Evolutionary conservation across 805 yeast genomes (phyloP), one percentile per base, ranked within the genome.

Genomic region (Phaffomyces antillensis): DNA sequence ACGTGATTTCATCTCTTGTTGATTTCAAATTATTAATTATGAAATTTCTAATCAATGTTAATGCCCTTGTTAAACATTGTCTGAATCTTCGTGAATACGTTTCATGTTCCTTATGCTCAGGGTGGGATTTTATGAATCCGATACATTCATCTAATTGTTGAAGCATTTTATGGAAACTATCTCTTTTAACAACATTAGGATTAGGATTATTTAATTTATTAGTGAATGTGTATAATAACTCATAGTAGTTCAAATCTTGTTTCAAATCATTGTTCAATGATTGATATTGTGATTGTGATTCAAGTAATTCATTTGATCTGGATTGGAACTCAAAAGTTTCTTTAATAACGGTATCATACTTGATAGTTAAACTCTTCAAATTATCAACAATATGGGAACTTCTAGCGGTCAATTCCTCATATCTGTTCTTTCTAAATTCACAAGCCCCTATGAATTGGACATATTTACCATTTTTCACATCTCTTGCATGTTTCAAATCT

Each of bases 41-140:
- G 58, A 81, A 87, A 55, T 82, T 86, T 50, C 83, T 75, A 15
- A 88, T 76, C 47, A 91, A 67, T 0, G 93, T 79, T 39, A 88
- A 70, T 2, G 95, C 82, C 47, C 96, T 73, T 1, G 90, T 80
- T 73, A 88, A 71, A 56, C 96, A 86, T 54, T 86, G 95, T 49
- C 85, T 77, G 65, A 86, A 87, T 47, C 90, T 75, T 50, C 80
- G 77, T 40, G 73, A 74, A 59, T 86, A 88, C 2, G 77, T 58
- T 25, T 81, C 91, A 11, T 77, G 68, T 43, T 89, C 96, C 56
- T 77, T 80, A 56, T 84, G 83, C 46, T 80, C 80, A 7, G 69
- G 62, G 43, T 81, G 75, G 3, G 66, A 63, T 9, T 71, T 68
- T 6, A 81, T 70, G 59, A 86, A 90, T 2, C 56, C 64, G 34